Conservation (phyloP, 2,329 filamentous ascomycete genomes). For the Triangularia verruculosa region DNA sequence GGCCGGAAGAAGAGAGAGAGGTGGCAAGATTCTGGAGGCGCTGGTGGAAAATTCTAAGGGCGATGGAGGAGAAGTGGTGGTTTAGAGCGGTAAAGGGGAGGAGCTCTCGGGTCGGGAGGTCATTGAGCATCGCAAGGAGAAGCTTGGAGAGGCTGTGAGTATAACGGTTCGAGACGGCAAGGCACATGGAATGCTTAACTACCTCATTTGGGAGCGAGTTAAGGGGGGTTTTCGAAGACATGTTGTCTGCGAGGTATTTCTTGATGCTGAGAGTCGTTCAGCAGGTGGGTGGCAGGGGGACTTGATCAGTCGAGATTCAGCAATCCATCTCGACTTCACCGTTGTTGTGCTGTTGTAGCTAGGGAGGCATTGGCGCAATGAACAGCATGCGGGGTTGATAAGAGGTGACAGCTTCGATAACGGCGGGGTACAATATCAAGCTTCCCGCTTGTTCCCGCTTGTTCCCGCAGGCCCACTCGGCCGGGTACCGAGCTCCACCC, state of each 20-base stretch:
- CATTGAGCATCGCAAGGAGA: constrained; percentile 32
- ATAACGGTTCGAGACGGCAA: neutral
- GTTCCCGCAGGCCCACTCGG: neutral
- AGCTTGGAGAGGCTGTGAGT: constrained; percentile 28
- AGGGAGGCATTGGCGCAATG: neutral
- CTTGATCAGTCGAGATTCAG: too few species aligned
- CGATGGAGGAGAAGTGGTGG: constrained; percentile 32
- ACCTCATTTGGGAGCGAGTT: constrained; percentile 27
- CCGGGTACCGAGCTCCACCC: neutral
- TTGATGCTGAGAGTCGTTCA: too few species aligned
- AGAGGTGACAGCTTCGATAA: neutral
- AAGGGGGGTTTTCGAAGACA: constrained; percentile 14
- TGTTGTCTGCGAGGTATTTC: neutral
- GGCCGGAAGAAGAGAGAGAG: constrained; percentile 45
- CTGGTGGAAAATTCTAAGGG: constrained; percentile 31
- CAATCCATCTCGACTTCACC: neutral
- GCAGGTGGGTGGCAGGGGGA: too few species aligned
- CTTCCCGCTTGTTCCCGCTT: neutral
- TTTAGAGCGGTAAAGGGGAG: constrained; percentile 30
- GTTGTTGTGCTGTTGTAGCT: too few species aligned
- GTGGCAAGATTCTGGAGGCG: constrained; percentile 45
- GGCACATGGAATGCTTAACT: constrained; percentile 15
- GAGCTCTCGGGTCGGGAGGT: constrained; percentile 30
- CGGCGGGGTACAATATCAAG: neutral
- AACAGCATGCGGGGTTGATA: neutral